A percentile compares a stretch with the other conserved stretches of the same genome.
These are phyloP conservation scores for Hyphodiscus hymeniophilus DNA, from an alignment of 495 filamentous ascomycete species.

Conservation along the genomic window DNA sequence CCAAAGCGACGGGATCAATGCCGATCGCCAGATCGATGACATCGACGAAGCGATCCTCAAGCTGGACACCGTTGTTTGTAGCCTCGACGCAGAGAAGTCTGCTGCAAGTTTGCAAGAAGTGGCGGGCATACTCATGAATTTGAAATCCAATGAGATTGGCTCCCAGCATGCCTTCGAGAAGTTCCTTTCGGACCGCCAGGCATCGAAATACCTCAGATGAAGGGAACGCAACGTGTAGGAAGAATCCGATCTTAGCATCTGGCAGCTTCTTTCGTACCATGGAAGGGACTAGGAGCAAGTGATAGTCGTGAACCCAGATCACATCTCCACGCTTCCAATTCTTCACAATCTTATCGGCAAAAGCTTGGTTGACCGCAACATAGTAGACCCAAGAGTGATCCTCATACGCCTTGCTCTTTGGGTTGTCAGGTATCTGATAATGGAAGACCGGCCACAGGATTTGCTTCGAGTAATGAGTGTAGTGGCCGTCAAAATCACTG, in stretches of 20 bases:
- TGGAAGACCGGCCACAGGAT: slow-evolving; percentile 90
- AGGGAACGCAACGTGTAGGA: slow-evolving; percentile 89
- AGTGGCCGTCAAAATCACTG: slow-evolving; percentile 85
- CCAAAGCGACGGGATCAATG: slow-evolving; percentile 72
- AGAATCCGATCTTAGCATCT: slow-evolving; percentile 89
- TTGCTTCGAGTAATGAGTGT: slow-evolving; percentile 87
- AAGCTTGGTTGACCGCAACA: slow-evolving; percentile 79
- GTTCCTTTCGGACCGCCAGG: slow-evolving; percentile 70
- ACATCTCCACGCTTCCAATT: slow-evolving; percentile 87
- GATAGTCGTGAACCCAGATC: slow-evolving; percentile 94
- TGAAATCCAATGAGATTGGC: slow-evolving; percentile 89
- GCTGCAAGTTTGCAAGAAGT: slow-evolving; percentile 91
- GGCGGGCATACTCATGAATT: slow-evolving; percentile 81
- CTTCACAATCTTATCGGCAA: slow-evolving; percentile 79
- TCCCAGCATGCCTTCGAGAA: slow-evolving; percentile 84
- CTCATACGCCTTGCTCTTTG: slow-evolving; percentile 94
- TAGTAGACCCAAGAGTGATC: slow-evolving; percentile 96
- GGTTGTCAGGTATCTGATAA: slow-evolving; percentile 93
- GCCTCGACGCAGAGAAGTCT: slow-evolving; percentile 79
- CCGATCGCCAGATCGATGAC: slow-evolving; percentile 70
- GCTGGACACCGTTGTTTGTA: slow-evolving; percentile 74
- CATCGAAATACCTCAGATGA: slow-evolving; percentile 94
- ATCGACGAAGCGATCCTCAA: slow-evolving; percentile 90
- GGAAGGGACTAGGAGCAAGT: slow-evolving; percentile 79
- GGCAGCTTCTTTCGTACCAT: slow-evolving; percentile 85